These are phyloP conservation scores for Candida sojae DNA, from an alignment of 1,139 yeast species.

Conservation along the genomic window DNA sequence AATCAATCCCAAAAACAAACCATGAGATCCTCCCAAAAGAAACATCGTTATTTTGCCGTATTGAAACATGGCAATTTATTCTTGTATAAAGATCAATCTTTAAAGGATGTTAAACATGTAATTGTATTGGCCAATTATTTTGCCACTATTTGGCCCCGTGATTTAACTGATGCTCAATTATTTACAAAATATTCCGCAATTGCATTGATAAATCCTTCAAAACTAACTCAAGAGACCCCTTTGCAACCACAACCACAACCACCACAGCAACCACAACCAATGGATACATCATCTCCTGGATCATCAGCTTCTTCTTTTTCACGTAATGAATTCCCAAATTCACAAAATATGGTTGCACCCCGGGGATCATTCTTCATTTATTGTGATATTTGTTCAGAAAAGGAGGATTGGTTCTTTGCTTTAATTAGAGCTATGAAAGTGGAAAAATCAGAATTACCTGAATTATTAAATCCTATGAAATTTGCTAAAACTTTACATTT, in stretches of 20 bases:
- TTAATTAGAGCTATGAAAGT: slow-evolving; percentile 71
- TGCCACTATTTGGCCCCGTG: slow-evolving; percentile 86
- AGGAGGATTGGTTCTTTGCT: slow-evolving; percentile 92
- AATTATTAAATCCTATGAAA: slow-evolving; percentile 29
- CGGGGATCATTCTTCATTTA: slow-evolving; percentile 69
- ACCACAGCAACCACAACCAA: background rate
- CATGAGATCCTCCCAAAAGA: slow-evolving; percentile 32
- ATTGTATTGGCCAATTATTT: slow-evolving; percentile 72
- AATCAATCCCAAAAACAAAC: slow-evolving; percentile 7
- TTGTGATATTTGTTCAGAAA: slow-evolving; percentile 73
- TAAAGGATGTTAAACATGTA: slow-evolving; percentile 74
- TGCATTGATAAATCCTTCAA: slow-evolving; percentile 51
- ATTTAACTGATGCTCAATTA: slow-evolving; percentile 67
- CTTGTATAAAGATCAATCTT: slow-evolving; percentile 68
- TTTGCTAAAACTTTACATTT: slow-evolving; percentile 77
- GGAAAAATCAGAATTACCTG: slow-evolving; percentile 17
- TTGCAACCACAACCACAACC: background rate
- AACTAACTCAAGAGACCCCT: slow-evolving; percentile 4
- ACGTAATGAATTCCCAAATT: background rate
- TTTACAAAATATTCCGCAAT: slow-evolving; percentile 82
- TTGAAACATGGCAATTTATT: slow-evolving; percentile 85
- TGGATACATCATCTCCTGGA: background rate
- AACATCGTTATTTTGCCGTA: slow-evolving; percentile 67
- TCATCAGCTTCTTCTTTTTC: slow-evolving; percentile 1
- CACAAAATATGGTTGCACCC: slow-evolving; percentile 36